Conservation (phyloP, 495 filamentous ascomycete genomes). For the Talaromyces proteolyticus region DNA sequence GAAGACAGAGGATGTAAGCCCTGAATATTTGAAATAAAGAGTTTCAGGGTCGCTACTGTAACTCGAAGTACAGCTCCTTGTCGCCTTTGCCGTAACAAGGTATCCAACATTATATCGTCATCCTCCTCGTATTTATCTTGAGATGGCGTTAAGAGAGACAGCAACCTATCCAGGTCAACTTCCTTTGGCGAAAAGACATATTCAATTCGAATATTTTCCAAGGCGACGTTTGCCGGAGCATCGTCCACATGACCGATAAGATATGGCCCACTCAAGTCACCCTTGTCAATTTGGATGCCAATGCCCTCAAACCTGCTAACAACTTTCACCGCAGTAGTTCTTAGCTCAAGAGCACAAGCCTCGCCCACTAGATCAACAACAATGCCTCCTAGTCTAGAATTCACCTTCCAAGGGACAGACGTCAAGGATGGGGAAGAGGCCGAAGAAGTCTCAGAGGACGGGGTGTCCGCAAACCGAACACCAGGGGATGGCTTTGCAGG, state of each 20-base stretch:
- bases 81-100: conserved; percentile 77
- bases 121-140: conserved; percentile 87
- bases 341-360: conserved; percentile 64
- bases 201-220: conserved; percentile 65
- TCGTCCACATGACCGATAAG: conserved; percentile 35
- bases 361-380: conserved; percentile 68
- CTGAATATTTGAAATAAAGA: conserved; percentile 49
- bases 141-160: conserved; percentile 85
- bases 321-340: conserved; percentile 74
- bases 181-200: conserved; percentile 69
- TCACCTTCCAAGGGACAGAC: conserved; percentile 56
- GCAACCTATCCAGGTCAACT: conserved; percentile 71
- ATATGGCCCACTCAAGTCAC: conserved; percentile 67
- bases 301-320: conserved; percentile 64
- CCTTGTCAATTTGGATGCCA: conserved; percentile 66
- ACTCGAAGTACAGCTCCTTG: conserved; percentile 82
- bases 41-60: conserved; percentile 54
- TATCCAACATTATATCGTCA: conserved; percentile 94
- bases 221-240: conserved; percentile 44
- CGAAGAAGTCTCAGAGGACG: conserved; percentile 11
- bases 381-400: conserved; percentile 72
- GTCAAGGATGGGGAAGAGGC: conserved; percentile 9
- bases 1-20: conserved; percentile 58
- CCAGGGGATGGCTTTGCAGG: conserved; percentile 42
- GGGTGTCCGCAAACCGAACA: conserved; percentile 66